phyloP scores from a whole-genome alignment of 2,329 filamentous ascomycete species.

The Pleoardoris graminearum region DNA sequence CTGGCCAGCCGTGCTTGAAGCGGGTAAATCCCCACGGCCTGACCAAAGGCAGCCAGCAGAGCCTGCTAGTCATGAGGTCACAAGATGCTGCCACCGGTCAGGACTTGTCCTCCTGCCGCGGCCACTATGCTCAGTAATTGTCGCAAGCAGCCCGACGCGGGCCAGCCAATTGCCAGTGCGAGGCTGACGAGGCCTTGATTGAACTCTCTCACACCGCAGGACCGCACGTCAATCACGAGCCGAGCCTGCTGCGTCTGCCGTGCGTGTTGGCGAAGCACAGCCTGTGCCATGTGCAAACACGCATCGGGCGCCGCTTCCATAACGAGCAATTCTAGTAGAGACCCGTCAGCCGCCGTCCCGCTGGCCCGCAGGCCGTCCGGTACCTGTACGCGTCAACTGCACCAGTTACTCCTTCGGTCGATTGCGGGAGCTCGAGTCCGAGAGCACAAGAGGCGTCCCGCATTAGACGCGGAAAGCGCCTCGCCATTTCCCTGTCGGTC shows the following conservation, averaged over 20 bases:
- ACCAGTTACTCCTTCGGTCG: neutral
- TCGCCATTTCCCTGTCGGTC: constrained; percentile 23
- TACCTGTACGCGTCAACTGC: neutral
- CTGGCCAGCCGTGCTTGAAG: constrained; percentile 23
- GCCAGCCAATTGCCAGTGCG: constrained; percentile 29
- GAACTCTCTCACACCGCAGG: constrained; percentile 42
- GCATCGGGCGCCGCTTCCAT: constrained; percentile 1
- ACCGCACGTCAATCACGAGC: constrained; percentile 28
- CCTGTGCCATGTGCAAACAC: neutral
- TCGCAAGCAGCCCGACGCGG: constrained; percentile 26
- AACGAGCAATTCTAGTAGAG: neutral
- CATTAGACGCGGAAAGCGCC: constrained; percentile 30
- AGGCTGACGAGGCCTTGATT: constrained; percentile 38
- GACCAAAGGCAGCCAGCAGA: constrained; percentile 19
- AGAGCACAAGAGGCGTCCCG: too few relatives aligned
- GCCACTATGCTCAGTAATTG: constrained; percentile 20
- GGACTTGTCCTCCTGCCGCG: constrained; percentile 22
- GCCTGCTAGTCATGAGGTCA: constrained; percentile 38
- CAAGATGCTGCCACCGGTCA: constrained; percentile 37
- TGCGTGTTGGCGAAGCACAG: constrained; percentile 3
- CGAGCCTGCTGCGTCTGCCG: constrained; percentile 26
- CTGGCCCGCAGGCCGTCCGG: constrained; percentile 22
- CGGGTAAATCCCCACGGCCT: constrained; percentile 40
- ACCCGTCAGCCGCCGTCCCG: constrained; percentile 25
- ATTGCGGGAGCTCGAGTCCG: too few relatives aligned